Percentiles rank a stretch among this genome's conserved stretches.
These are phyloP conservation scores for Melaleuca alternifolia DNA, from an alignment of 345 rosid genomes.

Conservation along the genomic window DNA sequence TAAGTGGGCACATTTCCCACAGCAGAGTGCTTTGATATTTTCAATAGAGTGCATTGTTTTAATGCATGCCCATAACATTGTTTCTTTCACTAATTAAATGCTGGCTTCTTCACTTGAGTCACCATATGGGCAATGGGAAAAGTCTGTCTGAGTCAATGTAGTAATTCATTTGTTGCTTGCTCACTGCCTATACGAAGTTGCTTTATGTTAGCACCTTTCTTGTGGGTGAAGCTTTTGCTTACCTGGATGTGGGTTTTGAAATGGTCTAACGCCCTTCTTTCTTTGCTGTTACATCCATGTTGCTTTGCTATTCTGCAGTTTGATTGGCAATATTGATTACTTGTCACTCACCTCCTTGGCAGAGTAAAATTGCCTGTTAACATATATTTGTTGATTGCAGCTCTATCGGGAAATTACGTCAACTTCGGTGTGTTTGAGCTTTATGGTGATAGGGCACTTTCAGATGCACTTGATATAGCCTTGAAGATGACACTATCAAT, in stretches of 20 bases:
- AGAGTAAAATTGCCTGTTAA: background rate
- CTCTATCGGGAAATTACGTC: constrained; percentile 86
- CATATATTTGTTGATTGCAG: constrained; percentile 31
- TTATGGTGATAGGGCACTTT: constrained; percentile 94
- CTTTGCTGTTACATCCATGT: background rate
- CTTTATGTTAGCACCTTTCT: background rate
- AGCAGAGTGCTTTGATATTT: background rate
- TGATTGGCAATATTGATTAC: background rate
- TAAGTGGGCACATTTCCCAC: background rate
- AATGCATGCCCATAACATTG: background rate
- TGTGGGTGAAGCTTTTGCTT: background rate
- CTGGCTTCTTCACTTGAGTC: background rate
- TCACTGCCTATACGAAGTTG: background rate
- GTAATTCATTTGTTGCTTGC: background rate
- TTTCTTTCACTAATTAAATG: background rate
- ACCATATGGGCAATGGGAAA: background rate
- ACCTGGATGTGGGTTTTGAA: background rate
- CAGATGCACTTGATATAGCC: constrained; percentile 88
- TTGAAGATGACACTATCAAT: constrained; percentile 84
- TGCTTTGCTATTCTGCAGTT: background rate
- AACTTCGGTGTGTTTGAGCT: constrained; percentile 98
- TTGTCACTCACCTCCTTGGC: background rate
- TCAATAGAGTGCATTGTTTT: background rate
- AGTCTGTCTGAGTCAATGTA: background rate
- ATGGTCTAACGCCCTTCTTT: background rate